These are phyloP conservation scores for Acanthamoeba culbertsoni DNA, from an alignment of 208 protist genomes.

Conservation along the genomic window DNA sequence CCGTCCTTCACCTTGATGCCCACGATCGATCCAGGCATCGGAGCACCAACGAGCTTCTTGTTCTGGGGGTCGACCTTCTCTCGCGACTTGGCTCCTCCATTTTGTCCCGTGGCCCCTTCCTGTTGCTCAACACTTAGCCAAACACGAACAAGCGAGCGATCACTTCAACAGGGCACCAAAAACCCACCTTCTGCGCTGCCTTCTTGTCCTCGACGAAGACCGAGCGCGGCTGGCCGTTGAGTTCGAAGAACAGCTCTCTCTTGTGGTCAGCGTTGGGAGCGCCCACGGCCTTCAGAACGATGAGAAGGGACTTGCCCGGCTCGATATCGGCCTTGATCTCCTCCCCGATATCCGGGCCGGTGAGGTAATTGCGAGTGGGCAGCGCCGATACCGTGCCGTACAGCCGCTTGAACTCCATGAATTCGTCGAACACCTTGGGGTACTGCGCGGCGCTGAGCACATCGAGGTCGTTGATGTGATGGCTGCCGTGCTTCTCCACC, in stretches of 20 bases:
- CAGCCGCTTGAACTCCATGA: slow-evolving; percentile 66
- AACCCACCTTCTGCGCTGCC: slow-evolving; percentile 11
- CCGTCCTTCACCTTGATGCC: slow-evolving; percentile 87
- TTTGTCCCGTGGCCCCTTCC: background rate
- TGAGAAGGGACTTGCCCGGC: slow-evolving; percentile 76
- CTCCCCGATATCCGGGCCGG: slow-evolving; percentile 61
- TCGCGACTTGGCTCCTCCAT: background rate
- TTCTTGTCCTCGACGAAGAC: slow-evolving; percentile 77
- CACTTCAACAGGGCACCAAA: background rate
- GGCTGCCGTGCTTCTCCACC: slow-evolving; percentile 62
- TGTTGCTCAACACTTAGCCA: background rate
- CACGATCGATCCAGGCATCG: slow-evolving; percentile 93
- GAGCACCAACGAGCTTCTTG: slow-evolving; percentile 69
- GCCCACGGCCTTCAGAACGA: slow-evolving; percentile 71
- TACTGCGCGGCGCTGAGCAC: slow-evolving; percentile 79
- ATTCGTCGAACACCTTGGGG: slow-evolving; percentile 85
- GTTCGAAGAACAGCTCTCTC: slow-evolving; percentile 81
- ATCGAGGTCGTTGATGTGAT: slow-evolving; percentile 75
- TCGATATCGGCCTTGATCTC: slow-evolving; percentile 76
- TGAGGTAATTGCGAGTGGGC: slow-evolving; percentile 79
- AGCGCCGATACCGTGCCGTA: slow-evolving; percentile 80
- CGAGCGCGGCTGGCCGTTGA: slow-evolving; percentile 81
- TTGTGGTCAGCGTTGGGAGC: slow-evolving; percentile 53
- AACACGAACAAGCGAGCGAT: background rate
- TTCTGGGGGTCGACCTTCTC: background rate